phyloP scores from a whole-genome alignment of 1,284 basidiomycete species.

The Schizophyllum commune region DNA sequence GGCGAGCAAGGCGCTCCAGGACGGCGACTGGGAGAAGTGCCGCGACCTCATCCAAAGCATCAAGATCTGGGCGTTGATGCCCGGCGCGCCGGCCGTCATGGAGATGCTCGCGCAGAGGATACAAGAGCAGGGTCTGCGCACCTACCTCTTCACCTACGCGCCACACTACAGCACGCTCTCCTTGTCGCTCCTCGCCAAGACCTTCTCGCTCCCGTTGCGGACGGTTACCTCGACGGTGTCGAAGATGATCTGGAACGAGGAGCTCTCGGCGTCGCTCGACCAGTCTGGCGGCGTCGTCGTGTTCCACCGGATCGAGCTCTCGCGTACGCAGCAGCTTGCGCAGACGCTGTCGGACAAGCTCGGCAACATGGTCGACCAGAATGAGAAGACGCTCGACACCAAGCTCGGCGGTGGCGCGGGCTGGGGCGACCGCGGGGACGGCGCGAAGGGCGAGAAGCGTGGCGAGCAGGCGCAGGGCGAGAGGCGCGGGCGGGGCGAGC shows the following conservation, averaged over 20 bases:
- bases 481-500: constrained; percentile 61
- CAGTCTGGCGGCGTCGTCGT: constrained; percentile 75
- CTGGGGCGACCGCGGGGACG: constrained; percentile 67
- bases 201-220: constrained; percentile 78
- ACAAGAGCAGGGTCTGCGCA: constrained; percentile 95
- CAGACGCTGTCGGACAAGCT: constrained; percentile 87
- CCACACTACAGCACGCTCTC: constrained; percentile 92
- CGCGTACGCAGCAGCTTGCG: constrained; percentile 85
- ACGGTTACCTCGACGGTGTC: constrained; percentile 89
- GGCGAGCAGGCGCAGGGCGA: constrained; percentile 72
- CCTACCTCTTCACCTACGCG: constrained; percentile 98
- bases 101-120: constrained; percentile 95
- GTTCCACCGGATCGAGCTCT: constrained; percentile 85
- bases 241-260: constrained; percentile 99
- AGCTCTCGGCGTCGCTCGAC: constrained; percentile 90
- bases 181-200: constrained; percentile 77
- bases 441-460: constrained; percentile 68
- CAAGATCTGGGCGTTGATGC: constrained; percentile 98
- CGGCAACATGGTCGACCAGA: constrained; percentile 85
- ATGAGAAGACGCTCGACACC: constrained; percentile 88
- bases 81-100: constrained; percentile 82
- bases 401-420: constrained; percentile 69
- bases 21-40: constrained; percentile 96
- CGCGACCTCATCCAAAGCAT: constrained; percentile 90
- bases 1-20: constrained; percentile 93